Conservation (phyloP, 192 early-diverging fungal genomes). For the Entrophospora sp. region DNA sequence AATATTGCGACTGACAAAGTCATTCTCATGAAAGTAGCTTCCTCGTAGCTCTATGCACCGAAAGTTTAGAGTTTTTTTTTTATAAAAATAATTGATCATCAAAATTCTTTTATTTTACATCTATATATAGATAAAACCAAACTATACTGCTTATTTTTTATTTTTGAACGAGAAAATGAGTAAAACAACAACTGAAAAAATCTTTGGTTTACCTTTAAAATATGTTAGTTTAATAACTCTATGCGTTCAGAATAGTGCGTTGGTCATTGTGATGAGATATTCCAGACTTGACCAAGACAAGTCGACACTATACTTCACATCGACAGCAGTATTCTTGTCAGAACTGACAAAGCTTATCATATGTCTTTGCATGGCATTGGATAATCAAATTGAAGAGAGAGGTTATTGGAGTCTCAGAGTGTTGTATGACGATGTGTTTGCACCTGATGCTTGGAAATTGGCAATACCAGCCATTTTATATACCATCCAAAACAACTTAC, state of each 20-base stretch:
- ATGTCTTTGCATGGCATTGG: conserved; percentile 29
- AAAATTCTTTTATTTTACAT: too few species aligned
- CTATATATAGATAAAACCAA: too few species aligned
- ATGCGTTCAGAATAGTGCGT: conserved; percentile 77
- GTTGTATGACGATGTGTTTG: conserved; percentile 42
- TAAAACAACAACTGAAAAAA: conserved; percentile 22
- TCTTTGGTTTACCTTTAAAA: conserved; percentile 60
- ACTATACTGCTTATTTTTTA: too few species aligned
- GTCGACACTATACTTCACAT: conserved; percentile 51
- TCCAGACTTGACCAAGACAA: conserved; percentile 22
- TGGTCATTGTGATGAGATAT: too few species aligned
- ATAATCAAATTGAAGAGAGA: conserved; percentile 22
- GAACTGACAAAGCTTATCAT: conserved; percentile 76
- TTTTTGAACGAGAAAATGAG: too few species aligned
- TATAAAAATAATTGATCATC: too few species aligned
- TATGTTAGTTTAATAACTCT: conserved; percentile 77
- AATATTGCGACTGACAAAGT: too few species aligned
- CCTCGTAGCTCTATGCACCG: too few species aligned
- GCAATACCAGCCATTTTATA: conserved; percentile 82
- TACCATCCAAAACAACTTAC: conserved; percentile 91
- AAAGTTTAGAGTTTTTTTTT: too few species aligned
- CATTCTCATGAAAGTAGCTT: too few species aligned
- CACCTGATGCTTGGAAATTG: conserved; percentile 67
- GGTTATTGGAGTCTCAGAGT: conserved; percentile 21
- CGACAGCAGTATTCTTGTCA: conserved; percentile 85